These are phyloP conservation scores for Pneumocystis sp. DNA, from an alignment of 1,139 yeast species.

Conservation along the genomic window DNA sequence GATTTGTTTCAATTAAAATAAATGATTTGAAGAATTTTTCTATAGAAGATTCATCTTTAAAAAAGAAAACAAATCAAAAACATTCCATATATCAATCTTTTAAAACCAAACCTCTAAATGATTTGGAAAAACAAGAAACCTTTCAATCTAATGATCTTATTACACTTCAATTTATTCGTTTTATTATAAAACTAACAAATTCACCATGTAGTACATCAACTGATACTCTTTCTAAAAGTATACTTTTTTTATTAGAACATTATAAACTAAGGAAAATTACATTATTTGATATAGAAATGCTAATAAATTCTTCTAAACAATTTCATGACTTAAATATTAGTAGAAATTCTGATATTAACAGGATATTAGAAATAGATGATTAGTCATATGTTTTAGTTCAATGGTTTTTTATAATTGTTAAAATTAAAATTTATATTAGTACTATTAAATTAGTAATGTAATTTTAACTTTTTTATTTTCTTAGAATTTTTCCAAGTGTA, in stretches of 20 bases:
- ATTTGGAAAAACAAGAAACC: background rate
- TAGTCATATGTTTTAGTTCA: background rate
- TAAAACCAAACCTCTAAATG: background rate
- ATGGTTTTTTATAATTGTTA: too few species aligned
- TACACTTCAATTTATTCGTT: background rate
- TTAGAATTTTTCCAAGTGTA: too few species aligned
- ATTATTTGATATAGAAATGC: background rate
- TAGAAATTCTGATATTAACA: background rate
- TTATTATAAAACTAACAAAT: background rate
- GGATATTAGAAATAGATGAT: background rate
- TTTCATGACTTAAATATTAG: background rate
- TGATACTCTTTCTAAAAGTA: background rate
- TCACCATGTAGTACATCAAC: background rate
- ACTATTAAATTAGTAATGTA: too few species aligned
- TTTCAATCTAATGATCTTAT: background rate
- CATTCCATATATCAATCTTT: background rate
- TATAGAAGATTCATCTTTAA: background rate
- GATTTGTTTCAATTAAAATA: background rate
- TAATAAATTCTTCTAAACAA: background rate
- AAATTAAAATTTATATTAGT: too few species aligned
- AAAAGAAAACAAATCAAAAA: background rate
- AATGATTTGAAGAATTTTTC: background rate
- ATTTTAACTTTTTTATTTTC: too few species aligned
- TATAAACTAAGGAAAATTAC: background rate
- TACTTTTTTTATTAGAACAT: background rate